These are phyloP conservation scores for Ploettnerulaceae sp. DNA, from an alignment of 2,329 filamentous ascomycete genomes.

Conservation along the genomic window DNA sequence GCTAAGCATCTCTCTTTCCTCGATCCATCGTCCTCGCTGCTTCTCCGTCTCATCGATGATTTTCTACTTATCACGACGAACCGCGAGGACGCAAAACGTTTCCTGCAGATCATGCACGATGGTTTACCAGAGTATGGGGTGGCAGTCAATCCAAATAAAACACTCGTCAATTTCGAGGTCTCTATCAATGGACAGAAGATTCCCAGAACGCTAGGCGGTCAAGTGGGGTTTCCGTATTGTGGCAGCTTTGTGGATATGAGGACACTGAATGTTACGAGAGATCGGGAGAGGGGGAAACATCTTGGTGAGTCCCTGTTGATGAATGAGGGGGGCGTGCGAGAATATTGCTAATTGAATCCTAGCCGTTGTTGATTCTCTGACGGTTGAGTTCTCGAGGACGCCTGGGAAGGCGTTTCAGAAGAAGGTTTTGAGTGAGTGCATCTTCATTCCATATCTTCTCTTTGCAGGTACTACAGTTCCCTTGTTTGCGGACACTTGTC, in stretches of 20 bases:
- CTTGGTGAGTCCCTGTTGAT: constrained; percentile 41
- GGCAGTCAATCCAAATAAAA: constrained; percentile 70
- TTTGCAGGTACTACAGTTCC: background rate
- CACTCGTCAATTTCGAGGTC: constrained; percentile 76
- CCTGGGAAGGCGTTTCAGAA: constrained; percentile 76
- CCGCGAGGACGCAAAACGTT: constrained; percentile 59
- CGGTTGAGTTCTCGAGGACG: constrained; percentile 66
- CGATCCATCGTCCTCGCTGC: constrained; percentile 50
- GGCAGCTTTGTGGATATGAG: constrained; percentile 70
- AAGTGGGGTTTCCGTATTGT: constrained; percentile 80
- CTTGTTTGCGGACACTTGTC: background rate
- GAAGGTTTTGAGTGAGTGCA: constrained; percentile 63
- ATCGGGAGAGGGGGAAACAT: constrained; percentile 49
- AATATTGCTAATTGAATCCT: constrained; percentile 16
- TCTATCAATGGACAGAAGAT: constrained; percentile 49
- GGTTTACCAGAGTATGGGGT: constrained; percentile 80
- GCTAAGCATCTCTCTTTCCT: constrained; percentile 64
- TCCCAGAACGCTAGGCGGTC: constrained; percentile 42
- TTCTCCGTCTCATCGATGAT: constrained; percentile 85
- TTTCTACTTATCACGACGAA: constrained; percentile 83
- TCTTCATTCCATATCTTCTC: background rate
- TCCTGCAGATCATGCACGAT: constrained; percentile 74
- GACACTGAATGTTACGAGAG: constrained; percentile 70
- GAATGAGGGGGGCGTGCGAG: background rate
- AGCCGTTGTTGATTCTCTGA: constrained; percentile 66